phyloP scores from a whole-genome alignment of 345 rosid species.

The Cardamine chenopodiifolia region DNA sequence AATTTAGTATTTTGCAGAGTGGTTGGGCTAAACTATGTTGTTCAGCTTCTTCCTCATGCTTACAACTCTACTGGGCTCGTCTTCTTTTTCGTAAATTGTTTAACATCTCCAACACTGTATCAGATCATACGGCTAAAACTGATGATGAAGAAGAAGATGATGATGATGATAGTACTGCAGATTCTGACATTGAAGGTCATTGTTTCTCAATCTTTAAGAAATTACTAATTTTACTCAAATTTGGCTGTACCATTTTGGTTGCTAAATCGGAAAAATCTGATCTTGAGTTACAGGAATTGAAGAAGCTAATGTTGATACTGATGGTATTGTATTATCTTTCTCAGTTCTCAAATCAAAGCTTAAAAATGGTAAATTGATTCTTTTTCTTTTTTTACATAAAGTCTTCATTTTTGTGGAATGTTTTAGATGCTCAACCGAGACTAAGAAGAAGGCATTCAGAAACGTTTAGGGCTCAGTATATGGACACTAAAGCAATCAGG shows the following conservation, averaged over 20 bases:
- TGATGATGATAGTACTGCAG: conserved; percentile 13
- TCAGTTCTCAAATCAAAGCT: background rate
- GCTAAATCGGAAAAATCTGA: background rate
- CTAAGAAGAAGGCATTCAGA: conserved; percentile 77
- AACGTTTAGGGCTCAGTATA: conserved; percentile 80
- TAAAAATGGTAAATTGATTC: background rate
- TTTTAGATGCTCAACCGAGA: conserved; percentile 28
- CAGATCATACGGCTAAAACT: background rate
- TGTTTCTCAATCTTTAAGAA: background rate
- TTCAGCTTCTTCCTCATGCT: conserved; percentile 69
- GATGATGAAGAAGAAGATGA: conserved; percentile 19
- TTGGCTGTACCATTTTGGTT: conserved; percentile 1
- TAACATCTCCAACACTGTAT: conserved; percentile 50
- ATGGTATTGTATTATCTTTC: background rate
- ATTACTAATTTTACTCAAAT: background rate
- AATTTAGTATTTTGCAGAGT: conserved; percentile 5
- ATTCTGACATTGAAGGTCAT: conserved; percentile 17
- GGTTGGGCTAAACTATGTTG: conserved; percentile 46
- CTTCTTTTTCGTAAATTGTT: conserved; percentile 73
- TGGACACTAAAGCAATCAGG: conserved; percentile 80
- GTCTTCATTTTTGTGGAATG: conserved; percentile 15
- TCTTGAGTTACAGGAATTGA: conserved; percentile 12
- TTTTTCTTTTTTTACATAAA: background rate
- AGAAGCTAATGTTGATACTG: conserved; percentile 13
- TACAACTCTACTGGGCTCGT: conserved; percentile 76